A percentile compares a stretch with the other conserved stretches of the same genome.
phyloP scores from a whole-genome alignment of 768 basidiomycete genomes.

The Lyophyllum shimeji region DNA sequence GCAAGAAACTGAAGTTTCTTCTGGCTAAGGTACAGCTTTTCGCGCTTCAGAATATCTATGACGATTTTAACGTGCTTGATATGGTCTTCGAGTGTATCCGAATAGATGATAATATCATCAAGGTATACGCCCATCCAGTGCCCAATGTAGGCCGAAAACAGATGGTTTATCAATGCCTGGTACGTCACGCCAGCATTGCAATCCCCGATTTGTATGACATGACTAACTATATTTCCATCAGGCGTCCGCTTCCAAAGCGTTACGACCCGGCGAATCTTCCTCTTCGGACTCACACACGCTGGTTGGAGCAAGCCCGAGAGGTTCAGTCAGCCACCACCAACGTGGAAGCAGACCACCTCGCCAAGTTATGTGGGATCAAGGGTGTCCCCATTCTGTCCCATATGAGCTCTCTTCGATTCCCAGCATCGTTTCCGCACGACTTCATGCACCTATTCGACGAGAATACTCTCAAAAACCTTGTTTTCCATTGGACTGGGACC shows the following conservation, averaged over 20 bases:
- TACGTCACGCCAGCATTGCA: constrained; percentile 29
- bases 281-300: constrained; percentile 8
- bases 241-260: not conserved
- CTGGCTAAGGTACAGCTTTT: constrained; percentile 24
- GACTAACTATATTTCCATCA: not conserved
- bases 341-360: constrained; percentile 15
- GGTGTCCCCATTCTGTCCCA: constrained; percentile 29
- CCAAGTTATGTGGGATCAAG: constrained; percentile 32
- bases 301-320: constrained; percentile 16
- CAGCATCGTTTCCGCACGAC: constrained; percentile 40
- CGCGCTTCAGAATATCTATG: constrained; percentile 19
- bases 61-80: constrained; percentile 22
- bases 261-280: constrained; percentile 23
- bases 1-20: constrained; percentile 26
- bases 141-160: constrained; percentile 26
- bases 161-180: constrained; percentile 38
- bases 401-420: constrained; percentile 33
- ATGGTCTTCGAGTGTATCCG: constrained; percentile 31
- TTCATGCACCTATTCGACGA: constrained; percentile 47
- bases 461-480: constrained; percentile 37
- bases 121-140: constrained; percentile 1
- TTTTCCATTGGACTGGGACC: constrained; percentile 36
- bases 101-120: constrained; percentile 31
- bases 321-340: constrained; percentile 17
- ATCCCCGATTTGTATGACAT: not conserved